Evolutionary conservation across 1,139 yeast species (phyloP).

Genomic region (Torulaspora globosa): DNA sequence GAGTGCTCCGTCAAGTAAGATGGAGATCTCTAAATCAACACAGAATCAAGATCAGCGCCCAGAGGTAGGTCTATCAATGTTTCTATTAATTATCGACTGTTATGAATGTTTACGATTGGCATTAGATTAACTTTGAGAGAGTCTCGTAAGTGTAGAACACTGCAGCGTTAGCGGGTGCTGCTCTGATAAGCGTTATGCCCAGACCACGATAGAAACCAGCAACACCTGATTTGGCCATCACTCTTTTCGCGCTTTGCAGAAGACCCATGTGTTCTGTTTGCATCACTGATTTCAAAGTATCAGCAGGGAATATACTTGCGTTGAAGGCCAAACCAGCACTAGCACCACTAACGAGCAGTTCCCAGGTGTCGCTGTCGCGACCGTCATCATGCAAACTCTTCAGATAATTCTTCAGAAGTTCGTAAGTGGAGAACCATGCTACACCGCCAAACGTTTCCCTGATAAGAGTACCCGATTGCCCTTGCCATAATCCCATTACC

Average conservation of each 20-base stretch:
- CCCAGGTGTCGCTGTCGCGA: constrained; percentile 44
- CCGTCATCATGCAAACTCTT: constrained; percentile 30
- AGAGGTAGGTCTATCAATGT: constrained; percentile 1
- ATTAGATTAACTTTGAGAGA: constrained; percentile 34
- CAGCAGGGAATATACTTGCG: constrained; percentile 79
- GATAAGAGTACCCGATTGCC: constrained; percentile 76
- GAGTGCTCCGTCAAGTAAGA: constrained; percentile 12
- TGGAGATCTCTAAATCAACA: background rate
- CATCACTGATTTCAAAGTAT: constrained; percentile 81
- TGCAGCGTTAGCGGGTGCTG: constrained; percentile 86
- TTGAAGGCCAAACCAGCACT: constrained; percentile 81
- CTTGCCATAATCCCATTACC: constrained; percentile 68
- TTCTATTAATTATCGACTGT: constrained; percentile 11
- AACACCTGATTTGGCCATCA: constrained; percentile 45
- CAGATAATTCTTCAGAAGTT: constrained; percentile 46
- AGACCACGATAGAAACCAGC: constrained; percentile 77
- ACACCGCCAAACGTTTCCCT: constrained; percentile 90
- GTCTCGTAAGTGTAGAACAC: constrained; percentile 78
- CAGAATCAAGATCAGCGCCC: background rate
- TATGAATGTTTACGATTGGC: constrained; percentile 1
- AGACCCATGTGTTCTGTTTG: constrained; percentile 51
- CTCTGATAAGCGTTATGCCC: constrained; percentile 74
- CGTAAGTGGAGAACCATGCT: constrained; percentile 91
- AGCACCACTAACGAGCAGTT: constrained; percentile 74
- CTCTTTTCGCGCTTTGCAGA: constrained; percentile 38